A percentile compares a stretch with the other conserved stretches of the same genome.
Conservation (phyloP, 352 stramenopile species). For the Pythium phragmitis region DNA sequence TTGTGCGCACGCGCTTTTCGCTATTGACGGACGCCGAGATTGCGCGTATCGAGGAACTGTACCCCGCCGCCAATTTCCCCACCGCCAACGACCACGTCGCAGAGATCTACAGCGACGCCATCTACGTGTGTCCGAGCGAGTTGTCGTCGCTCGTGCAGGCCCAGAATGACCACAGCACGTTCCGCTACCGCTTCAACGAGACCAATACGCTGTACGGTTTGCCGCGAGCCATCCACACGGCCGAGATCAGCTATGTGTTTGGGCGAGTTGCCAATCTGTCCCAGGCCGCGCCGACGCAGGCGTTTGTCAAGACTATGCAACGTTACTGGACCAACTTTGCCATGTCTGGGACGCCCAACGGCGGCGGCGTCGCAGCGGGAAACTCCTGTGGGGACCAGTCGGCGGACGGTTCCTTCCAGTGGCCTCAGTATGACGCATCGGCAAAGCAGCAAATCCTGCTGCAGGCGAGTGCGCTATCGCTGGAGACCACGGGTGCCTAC, state of each 20-base stretch:
- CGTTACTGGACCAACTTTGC: slow-evolving; percentile 20
- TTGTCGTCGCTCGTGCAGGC: not conserved
- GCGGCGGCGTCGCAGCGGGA: not conserved
- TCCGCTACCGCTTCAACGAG: slow-evolving; percentile 21
- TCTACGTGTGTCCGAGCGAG: slow-evolving; percentile 16
- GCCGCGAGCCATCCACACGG: slow-evolving; percentile 7
- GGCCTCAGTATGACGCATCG: slow-evolving; percentile 5
- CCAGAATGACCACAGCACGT: not conserved
- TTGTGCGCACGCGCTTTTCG: not conserved
- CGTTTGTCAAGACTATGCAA: slow-evolving; percentile 3
- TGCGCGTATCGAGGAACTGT: slow-evolving; percentile 2
- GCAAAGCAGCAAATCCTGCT: slow-evolving; percentile 6
- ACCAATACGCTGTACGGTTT: not conserved
- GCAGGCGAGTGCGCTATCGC: slow-evolving; percentile 2
- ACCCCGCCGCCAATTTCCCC: slow-evolving; percentile 8
- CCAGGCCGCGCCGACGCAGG: slow-evolving; percentile 2
- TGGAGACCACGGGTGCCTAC: slow-evolving; percentile 12
- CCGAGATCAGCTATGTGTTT: slow-evolving; percentile 16
- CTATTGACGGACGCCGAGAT: not conserved
- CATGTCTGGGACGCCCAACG: slow-evolving; percentile 11
- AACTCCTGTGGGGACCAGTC: no score
- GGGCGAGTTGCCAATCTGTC: slow-evolving; percentile 1
- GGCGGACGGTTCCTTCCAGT: not conserved
- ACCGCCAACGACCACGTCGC: slow-evolving; percentile 1
- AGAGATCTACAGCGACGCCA: slow-evolving; percentile 11